Evolutionary conservation across 371 early-diverging fungal species (phyloP).

Genomic region (Rhizomucor pusillus): DNA sequence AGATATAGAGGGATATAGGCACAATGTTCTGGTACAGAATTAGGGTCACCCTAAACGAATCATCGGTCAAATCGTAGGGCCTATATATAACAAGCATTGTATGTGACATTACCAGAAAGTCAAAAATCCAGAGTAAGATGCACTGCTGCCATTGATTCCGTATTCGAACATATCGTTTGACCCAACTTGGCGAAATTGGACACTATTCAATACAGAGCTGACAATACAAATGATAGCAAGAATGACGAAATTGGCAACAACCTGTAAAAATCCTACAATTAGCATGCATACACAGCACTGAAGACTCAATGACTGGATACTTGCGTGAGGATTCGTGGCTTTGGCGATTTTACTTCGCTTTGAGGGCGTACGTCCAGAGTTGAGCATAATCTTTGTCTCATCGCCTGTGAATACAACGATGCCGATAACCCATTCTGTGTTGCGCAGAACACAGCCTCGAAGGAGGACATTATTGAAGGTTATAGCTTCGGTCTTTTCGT

Average conservation of each 20-base stretch:
- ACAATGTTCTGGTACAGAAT: constrained; percentile 62
- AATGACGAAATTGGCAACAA: constrained; percentile 41
- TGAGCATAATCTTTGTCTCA: constrained; percentile 89
- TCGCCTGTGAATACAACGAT: constrained; percentile 85
- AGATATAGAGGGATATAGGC: constrained; percentile 96
- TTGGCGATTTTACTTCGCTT: constrained; percentile 94
- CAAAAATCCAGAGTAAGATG: constrained; percentile 38
- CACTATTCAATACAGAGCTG: constrained; percentile 59
- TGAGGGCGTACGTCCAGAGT: constrained; percentile 87
- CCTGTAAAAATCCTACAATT: constrained; percentile 20
- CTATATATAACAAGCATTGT: constrained; percentile 4
- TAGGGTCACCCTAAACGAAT: constrained; percentile 51
- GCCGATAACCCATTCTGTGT: constrained; percentile 85
- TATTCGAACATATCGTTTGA: constrained; percentile 33
- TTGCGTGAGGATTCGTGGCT: constrained; percentile 89
- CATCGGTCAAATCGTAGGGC: constrained; percentile 53
- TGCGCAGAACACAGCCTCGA: constrained; percentile 89
- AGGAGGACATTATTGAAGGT: constrained; percentile 83
- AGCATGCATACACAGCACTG: neutral
- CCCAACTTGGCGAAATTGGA: constrained; percentile 43
- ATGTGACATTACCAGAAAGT: constrained; percentile 42
- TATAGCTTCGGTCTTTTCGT: constrained; percentile 64
- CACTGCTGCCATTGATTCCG: constrained; percentile 32
- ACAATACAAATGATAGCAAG: constrained; percentile 58
- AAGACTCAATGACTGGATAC: neutral